These are phyloP conservation scores for Hyaloperonospora brassicae DNA, from an alignment of 352 stramenopile genomes.

Conservation along the genomic window DNA sequence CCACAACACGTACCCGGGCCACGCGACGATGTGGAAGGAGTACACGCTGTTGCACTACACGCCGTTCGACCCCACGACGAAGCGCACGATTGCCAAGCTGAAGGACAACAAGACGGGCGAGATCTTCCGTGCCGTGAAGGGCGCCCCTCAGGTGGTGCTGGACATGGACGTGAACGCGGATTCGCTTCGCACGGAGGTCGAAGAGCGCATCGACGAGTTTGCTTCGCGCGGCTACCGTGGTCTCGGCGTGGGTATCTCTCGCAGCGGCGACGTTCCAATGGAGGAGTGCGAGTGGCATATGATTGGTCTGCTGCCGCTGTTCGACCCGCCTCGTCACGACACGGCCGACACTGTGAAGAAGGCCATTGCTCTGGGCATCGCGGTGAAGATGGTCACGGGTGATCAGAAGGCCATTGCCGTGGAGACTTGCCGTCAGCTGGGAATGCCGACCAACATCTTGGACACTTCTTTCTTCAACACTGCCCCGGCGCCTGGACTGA, in stretches of 20 bases:
- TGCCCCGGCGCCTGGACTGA: slow-evolving; percentile 45
- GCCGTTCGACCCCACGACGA: slow-evolving; percentile 79
- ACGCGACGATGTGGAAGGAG: slow-evolving; percentile 68
- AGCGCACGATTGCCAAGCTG: slow-evolving; percentile 89
- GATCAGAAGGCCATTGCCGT: slow-evolving; percentile 90
- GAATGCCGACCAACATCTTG: slow-evolving; percentile 84
- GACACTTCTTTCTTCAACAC: slow-evolving; percentile 77
- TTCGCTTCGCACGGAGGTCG: slow-evolving; percentile 49
- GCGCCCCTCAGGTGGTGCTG: slow-evolving; percentile 87
- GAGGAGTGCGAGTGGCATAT: slow-evolving; percentile 88
- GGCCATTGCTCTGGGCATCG: slow-evolving; percentile 85
- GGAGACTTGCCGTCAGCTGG: slow-evolving; percentile 86
- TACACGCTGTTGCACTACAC: slow-evolving; percentile 77
- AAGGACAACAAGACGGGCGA: slow-evolving; percentile 71
- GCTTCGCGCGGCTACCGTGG: slow-evolving; percentile 59
- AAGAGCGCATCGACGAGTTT: slow-evolving; percentile 80
- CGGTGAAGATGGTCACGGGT: slow-evolving; percentile 94
- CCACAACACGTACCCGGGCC: slow-evolving; percentile 72
- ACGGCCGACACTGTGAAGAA: slow-evolving; percentile 89
- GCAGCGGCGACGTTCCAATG: slow-evolving; percentile 48
- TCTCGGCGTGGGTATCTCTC: slow-evolving; percentile 51
- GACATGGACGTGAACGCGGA: slow-evolving; percentile 67
- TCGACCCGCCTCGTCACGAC: slow-evolving; percentile 91
- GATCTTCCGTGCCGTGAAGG: slow-evolving; percentile 89
- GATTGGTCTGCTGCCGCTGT: slow-evolving; percentile 87